Conservation (phyloP, 768 basidiomycete species). For the Neoboletus subvelutipes region DNA sequence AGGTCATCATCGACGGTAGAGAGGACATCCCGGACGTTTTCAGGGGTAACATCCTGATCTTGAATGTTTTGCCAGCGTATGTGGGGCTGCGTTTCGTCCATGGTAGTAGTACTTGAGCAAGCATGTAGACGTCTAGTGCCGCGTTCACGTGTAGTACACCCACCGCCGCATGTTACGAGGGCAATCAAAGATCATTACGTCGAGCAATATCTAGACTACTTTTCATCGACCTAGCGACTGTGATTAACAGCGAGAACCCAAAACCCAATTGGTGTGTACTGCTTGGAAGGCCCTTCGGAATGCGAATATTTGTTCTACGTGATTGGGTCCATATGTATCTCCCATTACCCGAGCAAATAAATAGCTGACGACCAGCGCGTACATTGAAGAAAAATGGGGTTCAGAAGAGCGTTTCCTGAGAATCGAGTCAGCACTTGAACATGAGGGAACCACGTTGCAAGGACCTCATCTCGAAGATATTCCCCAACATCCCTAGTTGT, state of each 20-base stretch:
- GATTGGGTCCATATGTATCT: constrained; percentile 7
- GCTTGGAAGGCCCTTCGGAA: neutral
- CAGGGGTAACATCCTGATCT: constrained; percentile 57
- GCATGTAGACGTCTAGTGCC: neutral
- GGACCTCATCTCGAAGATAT: constrained; percentile 94
- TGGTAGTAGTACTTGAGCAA: constrained; percentile 17
- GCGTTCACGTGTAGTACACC: constrained; percentile 5
- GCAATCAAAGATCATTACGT: constrained; percentile 1
- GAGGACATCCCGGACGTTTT: constrained; percentile 49
- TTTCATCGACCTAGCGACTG: constrained; percentile 22
- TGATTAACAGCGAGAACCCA: constrained; percentile 43
- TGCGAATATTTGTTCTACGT: constrained; percentile 2
- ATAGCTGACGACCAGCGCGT: constrained; percentile 4
- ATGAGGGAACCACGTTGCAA: constrained; percentile 10
- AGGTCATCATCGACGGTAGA: constrained; percentile 58
- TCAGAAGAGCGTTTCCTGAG: constrained; percentile 79
- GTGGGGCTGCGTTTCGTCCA: constrained; percentile 41
- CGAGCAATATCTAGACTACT: constrained; percentile 27
- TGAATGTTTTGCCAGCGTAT: constrained; percentile 55
- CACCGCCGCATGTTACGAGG: neutral
- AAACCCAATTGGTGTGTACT: constrained; percentile 30
- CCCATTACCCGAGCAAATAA: constrained; percentile 24
- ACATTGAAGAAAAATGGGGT: neutral
- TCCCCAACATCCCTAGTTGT: constrained; percentile 87
- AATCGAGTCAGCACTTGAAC: constrained; percentile 15